phyloP scores from a whole-genome alignment of 2,329 filamentous ascomycete genomes.

The Colletotrichum eremochloae region DNA sequence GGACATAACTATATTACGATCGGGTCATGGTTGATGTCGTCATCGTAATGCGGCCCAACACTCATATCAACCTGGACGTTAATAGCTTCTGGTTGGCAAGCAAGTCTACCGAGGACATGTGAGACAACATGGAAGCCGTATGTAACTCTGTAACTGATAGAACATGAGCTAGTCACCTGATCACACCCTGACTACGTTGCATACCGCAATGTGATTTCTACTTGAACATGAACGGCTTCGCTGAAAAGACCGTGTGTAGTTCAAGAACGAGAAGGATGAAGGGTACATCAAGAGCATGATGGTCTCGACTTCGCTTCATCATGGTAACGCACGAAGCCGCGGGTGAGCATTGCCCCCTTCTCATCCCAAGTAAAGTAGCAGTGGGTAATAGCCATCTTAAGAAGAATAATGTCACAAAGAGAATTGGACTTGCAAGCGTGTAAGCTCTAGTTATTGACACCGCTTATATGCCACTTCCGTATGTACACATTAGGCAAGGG shows the following conservation, averaged over 20 bases:
- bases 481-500: no score
- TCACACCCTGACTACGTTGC: not conserved
- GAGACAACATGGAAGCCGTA: rapidly evolving
- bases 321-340: no score
- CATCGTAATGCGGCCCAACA: not conserved
- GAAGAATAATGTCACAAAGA: not conserved
- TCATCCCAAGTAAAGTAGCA: not conserved
- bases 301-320: not conserved
- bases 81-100: not conserved
- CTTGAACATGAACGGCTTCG: no score
- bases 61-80: not conserved
- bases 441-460: no score
- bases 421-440: not conserved
- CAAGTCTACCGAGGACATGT: no score
- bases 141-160: not conserved
- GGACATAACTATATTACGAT: not conserved
- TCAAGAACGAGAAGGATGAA: not conserved
- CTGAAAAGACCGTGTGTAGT: not conserved
- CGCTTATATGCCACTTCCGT: no score
- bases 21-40: not conserved
- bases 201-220: not conserved
- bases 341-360: no score
- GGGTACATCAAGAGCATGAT: not conserved
- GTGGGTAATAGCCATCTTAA: not conserved
- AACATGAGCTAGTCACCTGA: not conserved